These are phyloP conservation scores for Micractinium conductrix DNA, from an alignment of 139 green algal species.

Conservation along the genomic window DNA sequence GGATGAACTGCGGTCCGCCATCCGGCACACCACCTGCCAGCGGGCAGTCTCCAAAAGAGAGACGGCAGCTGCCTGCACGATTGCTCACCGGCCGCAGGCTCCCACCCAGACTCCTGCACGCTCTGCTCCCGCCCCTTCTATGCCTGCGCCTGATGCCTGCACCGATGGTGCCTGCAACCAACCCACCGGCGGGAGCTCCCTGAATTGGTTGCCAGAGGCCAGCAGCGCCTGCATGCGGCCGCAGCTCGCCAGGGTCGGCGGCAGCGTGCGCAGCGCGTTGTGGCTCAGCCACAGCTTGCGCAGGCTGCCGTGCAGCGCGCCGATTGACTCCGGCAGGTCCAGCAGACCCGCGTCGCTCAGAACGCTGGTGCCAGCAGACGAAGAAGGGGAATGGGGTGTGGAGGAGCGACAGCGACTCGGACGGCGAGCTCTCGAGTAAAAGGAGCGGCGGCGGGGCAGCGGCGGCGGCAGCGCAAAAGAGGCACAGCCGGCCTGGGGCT, in stretches of 20 bases:
- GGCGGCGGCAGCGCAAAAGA: not conserved
- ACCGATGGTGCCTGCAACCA: not conserved
- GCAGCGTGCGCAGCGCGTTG: constrained; percentile 43
- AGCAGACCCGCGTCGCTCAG: constrained; percentile 23
- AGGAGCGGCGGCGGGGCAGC: not conserved
- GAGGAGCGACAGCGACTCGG: not conserved
- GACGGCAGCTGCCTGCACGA: no score
- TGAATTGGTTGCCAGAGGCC: constrained; percentile 38
- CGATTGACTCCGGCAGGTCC: constrained; percentile 16
- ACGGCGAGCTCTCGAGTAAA: not conserved
- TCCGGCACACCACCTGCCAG: no score
- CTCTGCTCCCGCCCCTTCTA: no score
- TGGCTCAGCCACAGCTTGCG: constrained; percentile 30
- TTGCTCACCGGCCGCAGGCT: no score
- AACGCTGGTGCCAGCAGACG: not conserved
- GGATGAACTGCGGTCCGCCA: not conserved
- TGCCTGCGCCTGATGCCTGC: no score
- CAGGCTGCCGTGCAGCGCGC: not conserved
- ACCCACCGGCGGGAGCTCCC: constrained; percentile 21
- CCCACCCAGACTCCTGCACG: no score
- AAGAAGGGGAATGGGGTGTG: not conserved
- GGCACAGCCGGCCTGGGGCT: not conserved
- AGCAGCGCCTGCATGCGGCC: constrained; percentile 12
- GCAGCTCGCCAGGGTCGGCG: constrained; percentile 18
- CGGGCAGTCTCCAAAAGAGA: no score